Evolutionary conservation across 192 early-diverging fungal species (phyloP).

Genomic region (Coemansia interrupta): DNA sequence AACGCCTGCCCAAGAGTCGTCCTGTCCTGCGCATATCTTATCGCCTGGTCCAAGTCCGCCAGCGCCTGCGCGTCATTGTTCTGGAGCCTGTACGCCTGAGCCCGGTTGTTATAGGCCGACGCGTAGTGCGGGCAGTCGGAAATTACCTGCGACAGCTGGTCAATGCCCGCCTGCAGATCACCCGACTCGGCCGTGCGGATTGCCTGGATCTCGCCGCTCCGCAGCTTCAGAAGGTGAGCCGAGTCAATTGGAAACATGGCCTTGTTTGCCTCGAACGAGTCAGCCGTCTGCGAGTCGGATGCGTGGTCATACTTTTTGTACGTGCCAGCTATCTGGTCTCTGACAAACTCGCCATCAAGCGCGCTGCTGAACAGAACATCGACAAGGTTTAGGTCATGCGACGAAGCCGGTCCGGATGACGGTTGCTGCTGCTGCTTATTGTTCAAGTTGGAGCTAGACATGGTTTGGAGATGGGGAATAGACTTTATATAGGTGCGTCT

Average conservation of each 20-base stretch:
- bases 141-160: slow-evolving; percentile 41
- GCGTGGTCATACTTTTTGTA: slow-evolving; percentile 12
- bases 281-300: background rate
- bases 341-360: slow-evolving; percentile 37
- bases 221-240: slow-evolving; percentile 7
- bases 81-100: slow-evolving; percentile 50
- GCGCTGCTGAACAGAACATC: slow-evolving; percentile 33
- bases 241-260: slow-evolving; percentile 7
- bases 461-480: too few relatives aligned
- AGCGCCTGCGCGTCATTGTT: slow-evolving; percentile 39
- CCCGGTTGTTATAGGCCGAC: slow-evolving; percentile 64
- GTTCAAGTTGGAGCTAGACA: too few relatives aligned
- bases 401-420: background rate
- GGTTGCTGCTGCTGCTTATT: too few relatives aligned
- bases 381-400: slow-evolving; percentile 38
- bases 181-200: slow-evolving; percentile 41
- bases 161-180: slow-evolving; percentile 31
- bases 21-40: slow-evolving; percentile 51
- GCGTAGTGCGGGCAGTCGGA: slow-evolving; percentile 53
- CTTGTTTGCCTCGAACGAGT: background rate
- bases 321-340: slow-evolving; percentile 41
- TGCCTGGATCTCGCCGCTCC: slow-evolving; percentile 22
- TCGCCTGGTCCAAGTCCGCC: slow-evolving; percentile 57
- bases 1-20: slow-evolving; percentile 53
- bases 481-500: too few relatives aligned